Base-by-base conservation (phyloP, 2,329 filamentous ascomycete genomes). In the Colletotrichum magnum region DNA sequence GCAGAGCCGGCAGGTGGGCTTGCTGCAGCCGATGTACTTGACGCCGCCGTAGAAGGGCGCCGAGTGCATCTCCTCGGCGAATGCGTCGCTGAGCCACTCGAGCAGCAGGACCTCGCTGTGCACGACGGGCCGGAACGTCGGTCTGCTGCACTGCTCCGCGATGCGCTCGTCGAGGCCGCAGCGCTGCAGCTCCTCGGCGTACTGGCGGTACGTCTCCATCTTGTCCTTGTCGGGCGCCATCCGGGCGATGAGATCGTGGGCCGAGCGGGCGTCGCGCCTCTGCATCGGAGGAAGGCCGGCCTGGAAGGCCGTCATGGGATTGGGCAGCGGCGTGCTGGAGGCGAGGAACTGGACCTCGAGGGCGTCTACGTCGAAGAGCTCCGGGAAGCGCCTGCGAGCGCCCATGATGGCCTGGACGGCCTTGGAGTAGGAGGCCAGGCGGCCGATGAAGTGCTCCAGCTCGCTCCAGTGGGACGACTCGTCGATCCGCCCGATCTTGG, bases 321-420 rank as follows among this genome's bases (percentile, higher is more conserved):
- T 75, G 0, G 32, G 6, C 0, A 70, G 45, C 0, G 58, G n/a
- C 1, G 6, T 32, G 10, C 72, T 78, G 0, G 81, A 81, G 0
- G 70, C 50, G 0, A 82, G 47, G 1, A 69, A 58, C 0, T 68
- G 63, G 12, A 83, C 73, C 5, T 73, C 51, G 2, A 58, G 13
- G 6, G 6, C 15, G 5, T 68, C 53, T 24, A 78, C 71, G 6
- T 77, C 73, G 15, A 82, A 83, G 1, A 82, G 71, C 12, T 73
- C 72, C 0, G 76, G 76, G 74, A 77, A 80, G 6, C 69, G 56
- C 0, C 26, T 13, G 18, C 74, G 72, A 0, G 76, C 73, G 2
- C 69, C 52, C 6, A 76, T 64, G 3, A 80, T 72, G 2, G 56
- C 67, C 6, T 71, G 41, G 0, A 74, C 70, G 0, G 72, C 71